These are phyloP conservation scores for Aspergillus japonicus DNA, from an alignment of 2,329 filamentous ascomycete genomes.

Conservation along the genomic window DNA sequence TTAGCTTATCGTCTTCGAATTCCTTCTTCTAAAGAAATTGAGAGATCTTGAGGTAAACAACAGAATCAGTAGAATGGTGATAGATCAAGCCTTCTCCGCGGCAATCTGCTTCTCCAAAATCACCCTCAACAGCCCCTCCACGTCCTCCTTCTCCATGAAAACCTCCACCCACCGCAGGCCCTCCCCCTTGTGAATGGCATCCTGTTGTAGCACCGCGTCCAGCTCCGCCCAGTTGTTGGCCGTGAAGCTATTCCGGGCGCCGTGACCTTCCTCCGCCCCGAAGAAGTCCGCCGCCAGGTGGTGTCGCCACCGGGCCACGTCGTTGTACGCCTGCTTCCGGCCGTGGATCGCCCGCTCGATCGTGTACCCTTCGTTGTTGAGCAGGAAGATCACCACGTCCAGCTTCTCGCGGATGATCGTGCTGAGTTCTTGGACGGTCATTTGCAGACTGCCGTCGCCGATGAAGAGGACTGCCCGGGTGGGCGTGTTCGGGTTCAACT, in stretches of 20 bases:
- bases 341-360: constrained; percentile 61
- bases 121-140: constrained; percentile 31
- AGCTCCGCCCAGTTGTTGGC: constrained; percentile 50
- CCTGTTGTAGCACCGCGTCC: constrained; percentile 38
- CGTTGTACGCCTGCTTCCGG: constrained; percentile 54
- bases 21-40: background rate
- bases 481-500: constrained; percentile 22
- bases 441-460: constrained; percentile 64
- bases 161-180: constrained; percentile 46
- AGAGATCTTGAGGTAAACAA: background rate
- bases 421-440: constrained; percentile 65
- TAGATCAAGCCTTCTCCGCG: constrained; percentile 22
- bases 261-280: constrained; percentile 40
- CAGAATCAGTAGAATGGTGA: background rate
- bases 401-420: constrained; percentile 60
- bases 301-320: constrained; percentile 54
- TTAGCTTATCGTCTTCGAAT: background rate
- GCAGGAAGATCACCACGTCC: constrained; percentile 51
- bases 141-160: constrained; percentile 41
- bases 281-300: constrained; percentile 51
- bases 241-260: constrained; percentile 40
- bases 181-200: constrained; percentile 37
- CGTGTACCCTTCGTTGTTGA: constrained; percentile 62
- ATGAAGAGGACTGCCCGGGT: constrained; percentile 58
- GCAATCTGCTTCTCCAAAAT: constrained; percentile 33